Base-by-base conservation (phyloP, 2,329 filamentous ascomycete species). In the Pseudocercospora musae region DNA sequence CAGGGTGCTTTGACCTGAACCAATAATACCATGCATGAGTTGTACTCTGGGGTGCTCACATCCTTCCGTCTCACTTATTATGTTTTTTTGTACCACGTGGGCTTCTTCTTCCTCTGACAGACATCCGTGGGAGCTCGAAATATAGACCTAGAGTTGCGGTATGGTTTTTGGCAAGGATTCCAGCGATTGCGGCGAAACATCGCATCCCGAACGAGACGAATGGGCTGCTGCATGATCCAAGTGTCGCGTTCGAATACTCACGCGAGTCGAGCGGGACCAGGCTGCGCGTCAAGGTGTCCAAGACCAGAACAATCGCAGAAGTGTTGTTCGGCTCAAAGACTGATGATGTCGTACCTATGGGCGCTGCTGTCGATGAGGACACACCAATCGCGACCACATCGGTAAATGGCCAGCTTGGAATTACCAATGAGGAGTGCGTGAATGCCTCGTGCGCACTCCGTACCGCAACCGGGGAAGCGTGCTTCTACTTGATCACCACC, bases 401-500 rank as follows among this genome's bases (percentile, higher is more conserved):
- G 15, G 9, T 8, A 0, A 11, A 37, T n/a, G 20, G 50, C 29
- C 33, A 54, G 48, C 13, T 40, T 27, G 46, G 49, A 18, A 57
- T 50, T 27, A 57, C 33, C n/a, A 72, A 75, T 15, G 66, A 68
- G 1, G 74, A 76, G 44, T 76, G 72, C 72, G 54, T 62, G 9
- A 62, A 70, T 44, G 72, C 74, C 20, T 68, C 69, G 0, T 62
- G 72, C 48, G 72, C 74, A 37, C 56, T 71, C 27, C 67, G 73
- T 21, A 76, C 73, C 15, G 73, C 74, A 3, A 72, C 68, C 4
- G 73, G 71, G 70, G 69, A 70, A 52, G 68, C 72, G 1, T 58
- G 75, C 54, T 81, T 81, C 69, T 81, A 77, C 66, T 66, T 79
- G 1, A 78, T 79, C 57, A 80, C 78, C 0, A 80, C 78, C 3